Percentiles rank a stretch among this genome's conserved stretches.
Conservation (phyloP, 345 rosid genomes). For the Diplotaxis tenuifolia region DNA sequence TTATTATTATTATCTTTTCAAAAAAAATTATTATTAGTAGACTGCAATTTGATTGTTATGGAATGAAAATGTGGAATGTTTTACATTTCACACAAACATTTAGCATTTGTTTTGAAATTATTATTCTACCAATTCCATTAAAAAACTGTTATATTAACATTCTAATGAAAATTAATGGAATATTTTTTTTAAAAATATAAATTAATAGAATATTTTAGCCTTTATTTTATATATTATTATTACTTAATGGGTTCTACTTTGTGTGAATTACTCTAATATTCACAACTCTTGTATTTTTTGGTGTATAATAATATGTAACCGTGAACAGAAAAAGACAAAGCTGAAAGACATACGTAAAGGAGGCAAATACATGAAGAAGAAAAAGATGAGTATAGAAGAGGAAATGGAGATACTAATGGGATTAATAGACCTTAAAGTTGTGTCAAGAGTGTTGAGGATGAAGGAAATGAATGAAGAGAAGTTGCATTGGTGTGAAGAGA, state of each 20-base stretch:
- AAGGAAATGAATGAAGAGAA: conserved; percentile 63
- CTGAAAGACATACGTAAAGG: conserved; percentile 72
- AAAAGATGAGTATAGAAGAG: conserved; percentile 61
- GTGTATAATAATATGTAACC: neutral
- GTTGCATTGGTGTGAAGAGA: conserved; percentile 94
- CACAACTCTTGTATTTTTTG: neutral
- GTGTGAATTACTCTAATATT: neutral
- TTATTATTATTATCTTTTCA: too few relatives aligned
- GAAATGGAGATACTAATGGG: conserved; percentile 94
- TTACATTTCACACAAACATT: too few relatives aligned
- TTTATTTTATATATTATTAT: too few relatives aligned
- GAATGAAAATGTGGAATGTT: too few relatives aligned
- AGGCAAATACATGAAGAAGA: conserved; percentile 69
- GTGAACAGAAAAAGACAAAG: conserved; percentile 71
- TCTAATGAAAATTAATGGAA: too few relatives aligned
- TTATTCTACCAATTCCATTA: too few relatives aligned
- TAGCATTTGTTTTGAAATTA: too few relatives aligned
- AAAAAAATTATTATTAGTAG: too few relatives aligned
- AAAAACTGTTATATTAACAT: too few relatives aligned
- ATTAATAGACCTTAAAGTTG: conserved; percentile 80
- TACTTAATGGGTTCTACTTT: neutral
- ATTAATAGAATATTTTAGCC: too few relatives aligned
- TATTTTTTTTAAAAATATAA: too few relatives aligned
- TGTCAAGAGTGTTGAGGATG: conserved; percentile 88
- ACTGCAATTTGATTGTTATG: too few relatives aligned